Evolutionary conservation across 2,329 filamentous ascomycete species (phyloP).

Genomic region (Aplosporella prunicola): DNA sequence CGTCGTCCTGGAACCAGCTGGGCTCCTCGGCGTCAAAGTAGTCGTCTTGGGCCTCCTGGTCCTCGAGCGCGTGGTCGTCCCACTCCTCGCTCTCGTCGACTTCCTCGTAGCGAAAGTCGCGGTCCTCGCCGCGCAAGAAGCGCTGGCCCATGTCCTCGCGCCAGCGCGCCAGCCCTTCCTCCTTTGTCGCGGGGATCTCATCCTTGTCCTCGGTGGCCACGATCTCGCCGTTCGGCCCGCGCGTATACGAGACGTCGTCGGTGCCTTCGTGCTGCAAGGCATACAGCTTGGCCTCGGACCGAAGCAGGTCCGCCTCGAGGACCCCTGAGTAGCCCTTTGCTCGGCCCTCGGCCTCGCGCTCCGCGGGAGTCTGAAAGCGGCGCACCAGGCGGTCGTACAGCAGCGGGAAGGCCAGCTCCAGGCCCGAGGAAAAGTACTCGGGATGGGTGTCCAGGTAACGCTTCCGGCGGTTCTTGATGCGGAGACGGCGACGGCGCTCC

Average conservation of each 20-base stretch:
- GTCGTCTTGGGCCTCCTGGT: constrained; percentile 56
- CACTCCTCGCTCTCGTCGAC: constrained; percentile 66
- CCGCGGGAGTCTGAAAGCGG: constrained; percentile 61
- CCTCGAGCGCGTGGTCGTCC: constrained; percentile 54
- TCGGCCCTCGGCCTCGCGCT: constrained; percentile 64
- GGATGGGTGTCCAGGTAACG: constrained; percentile 65
- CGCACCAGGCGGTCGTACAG: constrained; percentile 75
- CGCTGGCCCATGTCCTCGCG: constrained; percentile 59
- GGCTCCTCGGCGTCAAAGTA: constrained; percentile 78
- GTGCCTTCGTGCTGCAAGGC: constrained; percentile 48
- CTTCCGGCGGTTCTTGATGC: constrained; percentile 65
- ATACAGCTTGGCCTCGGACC: constrained; percentile 66
- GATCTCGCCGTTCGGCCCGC: constrained; percentile 46
- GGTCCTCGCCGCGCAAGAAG: constrained; percentile 65
- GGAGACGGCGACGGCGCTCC: constrained; percentile 33
- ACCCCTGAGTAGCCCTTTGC: constrained; percentile 69
- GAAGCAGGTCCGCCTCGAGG: constrained; percentile 66
- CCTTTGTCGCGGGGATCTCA: constrained; percentile 48
- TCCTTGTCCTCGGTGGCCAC: constrained; percentile 51
- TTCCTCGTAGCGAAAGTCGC: constrained; percentile 64
- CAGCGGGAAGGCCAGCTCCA: constrained; percentile 65
- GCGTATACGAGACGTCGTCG: constrained; percentile 41
- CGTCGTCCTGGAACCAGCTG: too few relatives aligned
- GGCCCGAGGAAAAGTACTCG: constrained; percentile 56
- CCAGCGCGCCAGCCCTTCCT: constrained; percentile 63